phyloP scores from a whole-genome alignment of 129 eudicot species.

The Erigeron canadensis region DNA sequence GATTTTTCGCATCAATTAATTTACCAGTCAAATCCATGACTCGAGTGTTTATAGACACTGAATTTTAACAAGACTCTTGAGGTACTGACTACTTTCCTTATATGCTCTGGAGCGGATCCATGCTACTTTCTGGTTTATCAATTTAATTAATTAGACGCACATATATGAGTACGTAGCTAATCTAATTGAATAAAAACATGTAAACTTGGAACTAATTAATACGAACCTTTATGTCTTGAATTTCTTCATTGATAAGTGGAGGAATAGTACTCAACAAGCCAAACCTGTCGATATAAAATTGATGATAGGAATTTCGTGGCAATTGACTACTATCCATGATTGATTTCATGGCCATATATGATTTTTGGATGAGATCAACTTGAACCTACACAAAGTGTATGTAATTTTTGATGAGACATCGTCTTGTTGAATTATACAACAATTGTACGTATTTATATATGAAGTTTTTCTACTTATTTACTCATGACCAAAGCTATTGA shows the following conservation, averaged over 20 bases:
- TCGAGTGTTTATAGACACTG: neutral
- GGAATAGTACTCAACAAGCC: conserved; percentile 6
- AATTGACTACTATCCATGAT: too few relatives aligned
- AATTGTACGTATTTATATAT: too few relatives aligned
- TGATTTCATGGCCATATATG: too few relatives aligned
- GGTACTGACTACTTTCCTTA: neutral
- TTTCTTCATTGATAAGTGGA: conserved; percentile 8
- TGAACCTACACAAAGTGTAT: too few relatives aligned
- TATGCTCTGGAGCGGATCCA: neutral
- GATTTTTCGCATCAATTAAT: neutral
- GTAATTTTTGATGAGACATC: too few relatives aligned
- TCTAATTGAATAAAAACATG: neutral
- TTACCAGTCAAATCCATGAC: neutral
- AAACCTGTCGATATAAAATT: conserved; percentile 8
- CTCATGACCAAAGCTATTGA: too few relatives aligned
- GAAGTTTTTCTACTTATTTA: too few relatives aligned
- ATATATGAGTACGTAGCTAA: too few relatives aligned
- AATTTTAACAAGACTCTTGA: neutral
- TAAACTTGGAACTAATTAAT: too few relatives aligned
- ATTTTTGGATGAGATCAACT: too few relatives aligned
- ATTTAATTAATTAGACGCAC: too few relatives aligned
- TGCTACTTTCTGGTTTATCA: neutral
- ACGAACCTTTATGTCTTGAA: conserved; percentile 19
- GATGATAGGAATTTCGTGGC: neutral
- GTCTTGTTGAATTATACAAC: too few relatives aligned